phyloP scores from a whole-genome alignment of 805 yeast genomes.

The Metschnikowia kofuensis region DNA sequence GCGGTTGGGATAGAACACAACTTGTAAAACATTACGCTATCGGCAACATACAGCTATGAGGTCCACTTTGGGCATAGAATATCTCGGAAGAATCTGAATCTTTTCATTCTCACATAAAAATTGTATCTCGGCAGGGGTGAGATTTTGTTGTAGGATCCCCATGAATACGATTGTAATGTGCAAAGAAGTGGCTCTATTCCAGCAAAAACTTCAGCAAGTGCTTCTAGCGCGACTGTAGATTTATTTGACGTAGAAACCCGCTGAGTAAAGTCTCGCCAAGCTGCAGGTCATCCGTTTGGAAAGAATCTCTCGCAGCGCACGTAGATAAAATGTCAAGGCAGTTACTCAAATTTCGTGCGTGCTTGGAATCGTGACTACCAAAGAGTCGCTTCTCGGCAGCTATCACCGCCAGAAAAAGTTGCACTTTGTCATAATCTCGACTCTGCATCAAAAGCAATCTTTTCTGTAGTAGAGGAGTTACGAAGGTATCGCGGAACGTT shows the following conservation, averaged over 20 bases:
- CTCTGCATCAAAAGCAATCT: too few species aligned
- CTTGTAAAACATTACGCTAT: too few species aligned
- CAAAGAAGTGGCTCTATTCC: neutral
- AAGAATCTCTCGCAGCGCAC: too few species aligned
- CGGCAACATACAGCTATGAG: slow-evolving; percentile 56
- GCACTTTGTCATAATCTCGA: too few species aligned
- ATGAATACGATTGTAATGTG: slow-evolving; percentile 15
- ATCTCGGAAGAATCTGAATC: slow-evolving; percentile 76
- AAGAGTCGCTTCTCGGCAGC: too few species aligned
- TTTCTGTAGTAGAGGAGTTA: too few species aligned
- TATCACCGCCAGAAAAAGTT: too few species aligned
- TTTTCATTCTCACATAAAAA: slow-evolving; percentile 81
- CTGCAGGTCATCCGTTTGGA: slow-evolving; percentile 8
- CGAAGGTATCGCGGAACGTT: too few species aligned
- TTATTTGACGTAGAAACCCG: neutral
- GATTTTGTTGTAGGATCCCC: slow-evolving; percentile 29
- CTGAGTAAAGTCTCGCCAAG: slow-evolving; percentile 2
- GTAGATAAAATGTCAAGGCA: too few species aligned
- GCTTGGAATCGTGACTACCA: too few species aligned
- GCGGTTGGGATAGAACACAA: neutral
- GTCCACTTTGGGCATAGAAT: slow-evolving; percentile 59
- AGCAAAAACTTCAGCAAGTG: neutral
- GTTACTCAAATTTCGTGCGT: too few species aligned
- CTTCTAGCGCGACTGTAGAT: neutral
- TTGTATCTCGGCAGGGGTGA: slow-evolving; percentile 74